phyloP scores from a whole-genome alignment of 345 rosid genomes.

The Salix viminalis region DNA sequence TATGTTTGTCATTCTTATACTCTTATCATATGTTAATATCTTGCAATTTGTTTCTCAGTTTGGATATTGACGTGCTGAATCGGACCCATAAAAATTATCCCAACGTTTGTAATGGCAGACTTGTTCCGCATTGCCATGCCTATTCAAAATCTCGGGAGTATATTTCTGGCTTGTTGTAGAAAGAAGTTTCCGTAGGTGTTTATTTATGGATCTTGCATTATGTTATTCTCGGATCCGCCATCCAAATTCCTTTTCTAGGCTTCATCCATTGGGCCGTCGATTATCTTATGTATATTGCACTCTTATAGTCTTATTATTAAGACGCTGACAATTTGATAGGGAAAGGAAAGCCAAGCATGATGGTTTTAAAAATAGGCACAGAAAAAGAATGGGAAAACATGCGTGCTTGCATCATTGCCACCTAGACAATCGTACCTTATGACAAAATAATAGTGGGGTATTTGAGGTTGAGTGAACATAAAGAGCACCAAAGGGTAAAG shows the following conservation, averaged over 20 bases:
- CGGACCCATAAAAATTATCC: not conserved
- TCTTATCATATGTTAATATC: not conserved
- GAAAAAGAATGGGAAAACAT: too few species aligned
- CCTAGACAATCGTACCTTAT: too few species aligned
- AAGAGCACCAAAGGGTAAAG: too few species aligned
- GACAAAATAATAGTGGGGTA: too few species aligned
- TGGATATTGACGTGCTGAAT: not conserved
- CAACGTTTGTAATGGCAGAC: not conserved
- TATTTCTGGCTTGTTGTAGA: not conserved
- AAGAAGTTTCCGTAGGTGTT: not conserved
- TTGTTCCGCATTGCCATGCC: not conserved
- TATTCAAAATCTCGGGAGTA: not conserved
- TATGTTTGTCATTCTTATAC: constrained; percentile 4
- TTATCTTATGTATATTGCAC: too few species aligned
- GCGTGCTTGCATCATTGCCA: too few species aligned
- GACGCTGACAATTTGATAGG: too few species aligned
- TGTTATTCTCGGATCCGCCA: not conserved
- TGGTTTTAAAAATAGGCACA: too few species aligned
- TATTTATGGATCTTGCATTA: not conserved
- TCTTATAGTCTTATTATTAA: too few species aligned
- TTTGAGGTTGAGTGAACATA: too few species aligned
- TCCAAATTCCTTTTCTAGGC: not conserved
- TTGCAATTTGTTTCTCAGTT: not conserved
- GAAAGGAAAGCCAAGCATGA: too few species aligned
- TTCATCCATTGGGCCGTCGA: not conserved